These are phyloP conservation scores for Scheffersomyces parashehatae DNA, from an alignment of 1,139 yeast species.

Conservation along the genomic window DNA sequence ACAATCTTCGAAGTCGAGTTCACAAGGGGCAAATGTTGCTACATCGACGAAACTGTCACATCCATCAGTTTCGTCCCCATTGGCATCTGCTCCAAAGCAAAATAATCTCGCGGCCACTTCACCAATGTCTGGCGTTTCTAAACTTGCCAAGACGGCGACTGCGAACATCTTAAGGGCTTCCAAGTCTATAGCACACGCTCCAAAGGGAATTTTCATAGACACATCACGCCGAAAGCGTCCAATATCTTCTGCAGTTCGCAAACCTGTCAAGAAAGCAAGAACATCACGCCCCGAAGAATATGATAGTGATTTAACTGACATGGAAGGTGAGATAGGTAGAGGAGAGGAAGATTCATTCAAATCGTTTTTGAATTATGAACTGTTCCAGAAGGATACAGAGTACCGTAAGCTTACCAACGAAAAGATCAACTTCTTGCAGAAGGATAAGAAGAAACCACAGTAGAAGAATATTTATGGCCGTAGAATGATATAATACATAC, in stretches of 20 bases:
- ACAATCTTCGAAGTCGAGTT: neutral
- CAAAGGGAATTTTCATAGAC: conserved; percentile 6
- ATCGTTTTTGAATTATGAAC: conserved; percentile 12
- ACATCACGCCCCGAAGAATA: conserved; percentile 8
- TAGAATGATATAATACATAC: too few species aligned
- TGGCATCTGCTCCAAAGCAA: too few species aligned
- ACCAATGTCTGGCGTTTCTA: too few species aligned
- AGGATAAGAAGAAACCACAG: conserved; percentile 6
- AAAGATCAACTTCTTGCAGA: conserved; percentile 2
- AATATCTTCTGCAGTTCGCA: neutral
- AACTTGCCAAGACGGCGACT: neutral
- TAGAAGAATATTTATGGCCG: too few species aligned
- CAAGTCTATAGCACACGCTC: neutral
- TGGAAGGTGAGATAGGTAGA: conserved; percentile 18
- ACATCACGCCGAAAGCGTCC: neutral
- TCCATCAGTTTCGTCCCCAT: too few species aligned
- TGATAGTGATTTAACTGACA: conserved; percentile 26
- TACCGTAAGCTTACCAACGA: conserved; percentile 10
- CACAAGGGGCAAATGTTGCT: too few species aligned
- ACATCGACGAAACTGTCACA: too few species aligned
- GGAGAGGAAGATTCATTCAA: conserved; percentile 16
- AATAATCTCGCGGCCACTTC: too few species aligned
- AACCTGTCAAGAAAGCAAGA: neutral
- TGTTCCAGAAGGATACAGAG: conserved; percentile 11
- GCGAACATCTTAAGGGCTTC: neutral